Base-by-base conservation (phyloP, 2,329 filamentous ascomycete species). In the Monosporascus ibericus region DNA sequence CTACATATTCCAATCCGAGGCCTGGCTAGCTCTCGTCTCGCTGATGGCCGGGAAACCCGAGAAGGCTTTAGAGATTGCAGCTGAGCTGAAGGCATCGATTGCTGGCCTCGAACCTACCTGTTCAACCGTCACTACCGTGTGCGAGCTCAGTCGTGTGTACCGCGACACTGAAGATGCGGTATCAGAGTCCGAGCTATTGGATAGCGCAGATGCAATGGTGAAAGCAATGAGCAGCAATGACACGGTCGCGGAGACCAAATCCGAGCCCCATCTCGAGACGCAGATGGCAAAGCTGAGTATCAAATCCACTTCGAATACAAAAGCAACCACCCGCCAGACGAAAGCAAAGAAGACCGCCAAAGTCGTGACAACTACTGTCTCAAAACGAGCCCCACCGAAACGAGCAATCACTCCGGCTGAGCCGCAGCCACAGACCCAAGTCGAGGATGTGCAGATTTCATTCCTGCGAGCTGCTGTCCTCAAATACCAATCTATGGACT, bases 11-110 rank as follows among this genome's bases (percentile, higher is more conserved):
- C 76, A 82, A 56, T 77, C 78, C 7, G 74, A 77, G 3, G 73
- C 76, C 5, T 80, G 80, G 75, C 71, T 78, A 15, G 80, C 79
- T 1, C 77, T 73, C 2, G 69, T 83, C n/a, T 79, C 75, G 54
- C 68, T 80, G 47, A 79, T 75, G 54, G 80, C 81, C n/a, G 80
- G 81, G 22, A 75, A 83, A 49, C 67, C 84, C 2, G 73, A 80
- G 1, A 81, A 82, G 54, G 81, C 86, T 1, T 69, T 78, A 1
- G 73, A 79, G 24, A 69, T 80, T n/a, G 73, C 82, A 3, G 71
- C 76, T 5, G 75, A 79, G 37, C 80, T 81, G 6, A 75, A 80
- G 27, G 68, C 76, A 14, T 69, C 78, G 24, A 75, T 85, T 40
- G 73, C 77, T 0, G 62, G 66, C 1, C 70, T 75, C 4, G 71